Conservation (phyloP, 148 eudicot species). For the Polygonum aviculare region DNA sequence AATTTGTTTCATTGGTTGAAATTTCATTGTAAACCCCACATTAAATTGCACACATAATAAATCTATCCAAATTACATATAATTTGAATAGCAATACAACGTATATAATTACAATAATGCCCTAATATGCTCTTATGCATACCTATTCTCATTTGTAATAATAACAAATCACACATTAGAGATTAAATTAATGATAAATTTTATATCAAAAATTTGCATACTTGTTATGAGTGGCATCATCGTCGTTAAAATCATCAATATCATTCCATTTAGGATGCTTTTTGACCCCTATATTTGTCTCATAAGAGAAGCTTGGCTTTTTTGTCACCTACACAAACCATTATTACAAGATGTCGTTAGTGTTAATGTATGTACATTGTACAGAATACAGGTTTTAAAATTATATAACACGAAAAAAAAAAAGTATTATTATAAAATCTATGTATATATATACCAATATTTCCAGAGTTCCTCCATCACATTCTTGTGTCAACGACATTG, state of each 20-base stretch:
- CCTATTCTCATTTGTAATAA: no score
- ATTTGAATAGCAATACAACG: no score
- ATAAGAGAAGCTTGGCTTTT: slow-evolving; percentile 38
- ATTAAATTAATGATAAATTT: no score
- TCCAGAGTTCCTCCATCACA: neutral
- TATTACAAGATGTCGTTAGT: neutral
- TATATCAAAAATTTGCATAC: no score
- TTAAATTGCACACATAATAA: no score
- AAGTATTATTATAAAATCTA: neutral
- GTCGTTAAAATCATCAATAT: slow-evolving; percentile 44
- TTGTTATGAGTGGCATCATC: neutral
- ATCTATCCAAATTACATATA: no score
- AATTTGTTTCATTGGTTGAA: no score
- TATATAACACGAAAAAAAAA: neutral
- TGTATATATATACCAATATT: neutral
- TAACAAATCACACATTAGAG: no score
- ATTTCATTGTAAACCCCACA: no score
- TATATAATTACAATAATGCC: no score
- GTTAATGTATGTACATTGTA: neutral
- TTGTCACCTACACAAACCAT: slow-evolving; percentile 30
- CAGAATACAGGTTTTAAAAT: no score
- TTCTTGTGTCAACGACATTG: neutral
- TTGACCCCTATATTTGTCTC: slow-evolving; percentile 47
- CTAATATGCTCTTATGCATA: no score
- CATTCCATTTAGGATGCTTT: slow-evolving; percentile 59